Evolutionary conservation across 2,329 filamentous ascomycete genomes (phyloP), one percentile per base, ranked within the genome.

Genomic region (Apiospora sp.): DNA sequence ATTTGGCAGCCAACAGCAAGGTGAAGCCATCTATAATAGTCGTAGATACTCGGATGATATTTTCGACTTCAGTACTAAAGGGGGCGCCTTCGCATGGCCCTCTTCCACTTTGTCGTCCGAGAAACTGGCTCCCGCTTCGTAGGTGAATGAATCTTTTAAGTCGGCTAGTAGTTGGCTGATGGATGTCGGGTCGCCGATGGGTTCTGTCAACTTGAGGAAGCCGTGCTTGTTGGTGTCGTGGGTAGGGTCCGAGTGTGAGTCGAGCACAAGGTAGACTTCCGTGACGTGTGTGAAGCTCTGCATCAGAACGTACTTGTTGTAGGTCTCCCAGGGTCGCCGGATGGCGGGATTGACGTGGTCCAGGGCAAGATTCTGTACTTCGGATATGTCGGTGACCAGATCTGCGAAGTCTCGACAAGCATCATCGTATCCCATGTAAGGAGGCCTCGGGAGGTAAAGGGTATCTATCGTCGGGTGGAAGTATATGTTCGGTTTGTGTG

Each of bases 311-410:
- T 85, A 84, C 78, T 87, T 87, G 79, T 86, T 86, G 79, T 87
- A 87, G 14, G 83, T 83, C 79, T 87, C 86, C 86, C 86, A 87
- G 22, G 85, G 86, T 48, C 84, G 79, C 68, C 86, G 83, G 70
- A 86, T 81, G 46, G 83, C 79, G 22, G 82, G 78, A 41, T 81
- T 81, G 46, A 87, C 84, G 71, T 86, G 83, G 76, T 87, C 86
- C 67, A 87, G 80, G 2, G 85, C 86, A 8, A 87, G 79, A 46
- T 81, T 80, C 61, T 77, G 77, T 16, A 86, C 79, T 51, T 81
- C 77, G 43, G 82, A 77, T 0, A 82, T 78, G 44, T 80, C 78
- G 41, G 75, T 77, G 37, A 86, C 79, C 46, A 83, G 78, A 4
- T 78, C 75, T 3, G 81, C 78, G 70, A 87, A 86, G 64, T 86